Evolutionary conservation across 768 basidiomycete genomes (phyloP).

Genomic region (Clavaria fumosa): DNA sequence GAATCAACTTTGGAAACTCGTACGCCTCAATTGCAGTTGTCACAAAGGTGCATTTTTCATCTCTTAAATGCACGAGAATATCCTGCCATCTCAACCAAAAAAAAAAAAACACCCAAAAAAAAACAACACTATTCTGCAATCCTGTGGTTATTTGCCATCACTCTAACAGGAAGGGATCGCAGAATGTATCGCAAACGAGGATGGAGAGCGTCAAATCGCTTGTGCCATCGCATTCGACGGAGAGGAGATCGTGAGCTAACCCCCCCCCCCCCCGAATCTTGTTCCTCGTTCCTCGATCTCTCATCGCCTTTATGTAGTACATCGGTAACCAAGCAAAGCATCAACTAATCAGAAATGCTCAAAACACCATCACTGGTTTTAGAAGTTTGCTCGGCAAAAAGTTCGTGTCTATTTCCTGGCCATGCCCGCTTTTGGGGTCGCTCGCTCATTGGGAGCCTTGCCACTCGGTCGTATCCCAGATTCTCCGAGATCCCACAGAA

Average conservation of each 20-base stretch:
- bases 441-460: background rate
- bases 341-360: conserved; percentile 87
- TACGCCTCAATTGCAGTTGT: conserved; percentile 93
- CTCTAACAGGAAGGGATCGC: conserved; percentile 64
- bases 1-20: conserved; percentile 93
- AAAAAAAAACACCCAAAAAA: no score
- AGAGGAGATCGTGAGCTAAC: conserved; percentile 64
- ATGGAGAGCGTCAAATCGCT: conserved; percentile 96
- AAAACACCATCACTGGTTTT: conserved; percentile 93
- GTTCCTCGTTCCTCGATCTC: conserved; percentile 2
- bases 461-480: conserved; percentile 21
- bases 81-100: no score
- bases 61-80: conserved; percentile 1
- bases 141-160: background rate
- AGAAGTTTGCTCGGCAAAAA: conserved; percentile 87
- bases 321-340: conserved; percentile 89
- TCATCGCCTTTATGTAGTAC: conserved; percentile 41
- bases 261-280: no score
- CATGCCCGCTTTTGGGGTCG: background rate
- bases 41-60: conserved; percentile 51
- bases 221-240: conserved; percentile 85
- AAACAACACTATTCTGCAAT: no score
- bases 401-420: conserved; percentile 29
- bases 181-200: conserved; percentile 95
- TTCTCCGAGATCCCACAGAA: conserved; percentile 61